phyloP scores from a whole-genome alignment of 768 basidiomycete species.

The Leccinum disarticulatum region DNA sequence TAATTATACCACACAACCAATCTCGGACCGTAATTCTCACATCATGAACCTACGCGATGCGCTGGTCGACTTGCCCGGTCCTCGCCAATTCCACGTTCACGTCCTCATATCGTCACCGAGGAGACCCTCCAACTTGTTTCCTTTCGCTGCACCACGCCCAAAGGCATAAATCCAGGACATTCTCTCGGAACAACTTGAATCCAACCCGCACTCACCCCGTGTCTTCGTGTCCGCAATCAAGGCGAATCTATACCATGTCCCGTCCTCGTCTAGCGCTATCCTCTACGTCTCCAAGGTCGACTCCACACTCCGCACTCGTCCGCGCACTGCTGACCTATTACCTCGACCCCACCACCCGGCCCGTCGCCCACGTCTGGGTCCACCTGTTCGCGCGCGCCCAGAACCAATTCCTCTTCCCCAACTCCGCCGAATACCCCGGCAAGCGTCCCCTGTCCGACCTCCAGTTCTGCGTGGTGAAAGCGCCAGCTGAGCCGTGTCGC shows the following conservation, averaged over 20 bases:
- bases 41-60: conserved; percentile 57
- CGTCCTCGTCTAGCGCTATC: conserved; percentile 64
- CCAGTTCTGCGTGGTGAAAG: conserved; percentile 92
- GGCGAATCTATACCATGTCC: conserved; percentile 71
- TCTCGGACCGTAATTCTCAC: conserved; percentile 18
- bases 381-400: conserved; percentile 92
- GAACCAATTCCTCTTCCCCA: conserved; percentile 91
- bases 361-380: conserved; percentile 66
- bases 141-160: conserved; percentile 67
- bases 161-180: conserved; percentile 74
- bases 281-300: conserved; percentile 95
- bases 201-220: conserved; percentile 45
- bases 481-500: conserved; percentile 62
- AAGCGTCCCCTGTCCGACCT: conserved; percentile 79
- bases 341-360: conserved; percentile 60
- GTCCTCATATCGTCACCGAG: conserved; percentile 67
- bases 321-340: conserved; percentile 65
- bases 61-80: conserved; percentile 58
- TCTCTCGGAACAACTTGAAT: too few species aligned
- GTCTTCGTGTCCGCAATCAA: conserved; percentile 81
- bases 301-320: conserved; percentile 69
- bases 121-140: conserved; percentile 70
- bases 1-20: conserved; percentile 17
- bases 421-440: conserved; percentile 64
- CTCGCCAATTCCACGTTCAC: conserved; percentile 72